phyloP scores from a whole-genome alignment of 2,329 filamentous ascomycete genomes.

The Dothidotthia symphoricarpi region DNA sequence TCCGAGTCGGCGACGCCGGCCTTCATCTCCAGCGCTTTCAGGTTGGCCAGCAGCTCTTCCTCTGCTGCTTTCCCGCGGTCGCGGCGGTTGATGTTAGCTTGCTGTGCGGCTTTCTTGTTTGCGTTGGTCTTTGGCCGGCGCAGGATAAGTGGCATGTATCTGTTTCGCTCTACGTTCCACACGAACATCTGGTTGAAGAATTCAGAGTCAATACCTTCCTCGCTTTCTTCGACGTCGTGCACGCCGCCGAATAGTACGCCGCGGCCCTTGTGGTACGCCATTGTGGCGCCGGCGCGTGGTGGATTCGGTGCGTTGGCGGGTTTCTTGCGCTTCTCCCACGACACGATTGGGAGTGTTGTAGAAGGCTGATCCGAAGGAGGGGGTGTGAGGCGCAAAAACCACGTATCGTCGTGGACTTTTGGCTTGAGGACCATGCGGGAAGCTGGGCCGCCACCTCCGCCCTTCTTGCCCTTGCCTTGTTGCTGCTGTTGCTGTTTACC shows the following conservation, averaged over 20 bases:
- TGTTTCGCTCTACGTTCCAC: slow-evolving; percentile 93
- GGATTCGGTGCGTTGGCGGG: slow-evolving; percentile 86
- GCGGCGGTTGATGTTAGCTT: slow-evolving; percentile 45
- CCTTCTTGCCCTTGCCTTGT: slow-evolving; percentile 35
- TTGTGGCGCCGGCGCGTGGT: slow-evolving; percentile 81
- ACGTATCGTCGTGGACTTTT: slow-evolving; percentile 91
- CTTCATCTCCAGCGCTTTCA: slow-evolving; percentile 80
- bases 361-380: slow-evolving; percentile 66
- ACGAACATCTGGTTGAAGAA: slow-evolving; percentile 92
- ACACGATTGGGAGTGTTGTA: slow-evolving; percentile 66
- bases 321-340: slow-evolving; percentile 92
- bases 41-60: slow-evolving; percentile 81
- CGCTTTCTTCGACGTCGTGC: slow-evolving; percentile 84
- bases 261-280: slow-evolving; percentile 89
- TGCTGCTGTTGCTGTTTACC: slow-evolving; percentile 62
- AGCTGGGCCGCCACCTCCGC: slow-evolving; percentile 57
- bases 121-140: slow-evolving; percentile 69
- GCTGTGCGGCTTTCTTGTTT: slow-evolving; percentile 55
- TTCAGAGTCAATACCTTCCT: slow-evolving; percentile 94
- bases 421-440: slow-evolving; percentile 77
- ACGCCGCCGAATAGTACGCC: slow-evolving; percentile 94
- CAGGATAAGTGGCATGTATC: slow-evolving; percentile 82
- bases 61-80: slow-evolving; percentile 86
- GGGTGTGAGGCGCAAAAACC: slow-evolving; percentile 79
- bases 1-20: slow-evolving; percentile 55